Conservation (phyloP, 305 asterid genomes). For the Andrographis paniculata region DNA sequence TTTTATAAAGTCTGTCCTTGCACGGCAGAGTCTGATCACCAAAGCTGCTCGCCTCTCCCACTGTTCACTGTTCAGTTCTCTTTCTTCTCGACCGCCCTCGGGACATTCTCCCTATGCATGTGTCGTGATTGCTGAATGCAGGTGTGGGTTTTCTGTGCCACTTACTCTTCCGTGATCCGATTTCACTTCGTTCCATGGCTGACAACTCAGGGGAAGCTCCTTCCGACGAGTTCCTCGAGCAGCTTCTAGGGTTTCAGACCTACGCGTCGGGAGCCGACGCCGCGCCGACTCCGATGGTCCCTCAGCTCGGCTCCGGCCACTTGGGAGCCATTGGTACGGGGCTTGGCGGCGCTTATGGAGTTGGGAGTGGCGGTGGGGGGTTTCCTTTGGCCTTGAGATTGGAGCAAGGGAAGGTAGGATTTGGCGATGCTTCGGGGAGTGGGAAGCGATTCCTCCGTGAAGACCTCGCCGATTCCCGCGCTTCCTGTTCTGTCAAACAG, state of each 20-base stretch:
- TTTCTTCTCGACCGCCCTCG: too few species aligned
- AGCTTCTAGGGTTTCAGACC: slow-evolving; percentile 63
- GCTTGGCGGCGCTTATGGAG: slow-evolving; percentile 42
- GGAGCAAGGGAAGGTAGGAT: slow-evolving; percentile 57
- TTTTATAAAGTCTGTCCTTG: too few species aligned
- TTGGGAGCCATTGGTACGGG: slow-evolving; percentile 31
- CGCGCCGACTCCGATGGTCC: slow-evolving; percentile 48
- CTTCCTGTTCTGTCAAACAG: slow-evolving; percentile 44
- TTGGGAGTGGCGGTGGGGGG: slow-evolving; percentile 30
- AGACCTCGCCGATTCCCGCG: slow-evolving; percentile 36
- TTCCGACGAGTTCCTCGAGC: slow-evolving; percentile 88
- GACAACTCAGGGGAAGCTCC: slow-evolving; percentile 60
- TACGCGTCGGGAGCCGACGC: slow-evolving; percentile 41
- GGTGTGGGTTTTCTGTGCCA: slow-evolving; percentile 7
- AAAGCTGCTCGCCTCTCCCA: too few species aligned
- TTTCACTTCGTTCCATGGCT: slow-evolving; percentile 49
- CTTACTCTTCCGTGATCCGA: slow-evolving; percentile 9
- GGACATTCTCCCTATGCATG: background rate
- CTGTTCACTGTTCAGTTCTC: too few species aligned
- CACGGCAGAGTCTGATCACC: too few species aligned
- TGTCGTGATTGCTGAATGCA: slow-evolving; percentile 1
- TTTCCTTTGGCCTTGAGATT: slow-evolving; percentile 66
- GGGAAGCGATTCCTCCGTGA: slow-evolving; percentile 37
- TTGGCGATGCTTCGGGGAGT: slow-evolving; percentile 34
- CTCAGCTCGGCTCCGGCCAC: slow-evolving; percentile 54